Evolutionary conservation across 441 rosid species (phyloP).

Genomic region (Macaranga tanarius): DNA sequence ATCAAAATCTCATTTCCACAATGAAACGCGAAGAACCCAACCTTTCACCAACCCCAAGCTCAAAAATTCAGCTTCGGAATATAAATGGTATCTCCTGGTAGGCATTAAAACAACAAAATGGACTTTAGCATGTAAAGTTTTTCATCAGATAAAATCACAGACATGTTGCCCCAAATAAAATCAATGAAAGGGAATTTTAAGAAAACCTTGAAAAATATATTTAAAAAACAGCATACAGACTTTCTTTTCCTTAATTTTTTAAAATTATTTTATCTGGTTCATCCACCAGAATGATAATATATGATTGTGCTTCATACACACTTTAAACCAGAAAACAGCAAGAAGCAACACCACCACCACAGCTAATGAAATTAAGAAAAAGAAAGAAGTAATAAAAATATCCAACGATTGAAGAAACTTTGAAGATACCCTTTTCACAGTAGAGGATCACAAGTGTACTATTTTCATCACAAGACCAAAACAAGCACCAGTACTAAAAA

Average conservation of each 20-base stretch:
- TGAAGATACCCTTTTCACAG: constrained; percentile 23
- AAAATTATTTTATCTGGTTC: not conserved
- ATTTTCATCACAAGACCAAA: constrained; percentile 18
- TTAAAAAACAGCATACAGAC: constrained; percentile 2
- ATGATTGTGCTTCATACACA: constrained; percentile 3
- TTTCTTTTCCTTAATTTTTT: not conserved
- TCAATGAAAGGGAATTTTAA: not conserved
- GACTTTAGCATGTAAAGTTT: constrained; percentile 19
- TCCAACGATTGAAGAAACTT: constrained; percentile 9
- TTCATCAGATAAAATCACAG: constrained; percentile 20
- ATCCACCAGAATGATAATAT: constrained; percentile 1
- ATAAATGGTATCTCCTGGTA: constrained; percentile 26
- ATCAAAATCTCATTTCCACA: constrained; percentile 44
- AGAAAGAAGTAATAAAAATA: not conserved
- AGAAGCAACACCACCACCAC: constrained; percentile 13
- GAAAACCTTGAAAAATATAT: not conserved
- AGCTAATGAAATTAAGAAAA: not conserved
- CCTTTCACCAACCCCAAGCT: constrained; percentile 25
- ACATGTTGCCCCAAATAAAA: constrained; percentile 12
- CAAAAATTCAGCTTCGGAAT: constrained; percentile 25
- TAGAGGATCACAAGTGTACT: constrained; percentile 16
- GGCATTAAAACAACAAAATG: constrained; percentile 18
- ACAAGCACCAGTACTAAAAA: constrained; percentile 25
- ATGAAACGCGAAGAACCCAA: constrained; percentile 17
- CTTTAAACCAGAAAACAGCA: not conserved